Base-by-base conservation (phyloP, 192 early-diverging fungal species). In the Coemansia sp. region DNA sequence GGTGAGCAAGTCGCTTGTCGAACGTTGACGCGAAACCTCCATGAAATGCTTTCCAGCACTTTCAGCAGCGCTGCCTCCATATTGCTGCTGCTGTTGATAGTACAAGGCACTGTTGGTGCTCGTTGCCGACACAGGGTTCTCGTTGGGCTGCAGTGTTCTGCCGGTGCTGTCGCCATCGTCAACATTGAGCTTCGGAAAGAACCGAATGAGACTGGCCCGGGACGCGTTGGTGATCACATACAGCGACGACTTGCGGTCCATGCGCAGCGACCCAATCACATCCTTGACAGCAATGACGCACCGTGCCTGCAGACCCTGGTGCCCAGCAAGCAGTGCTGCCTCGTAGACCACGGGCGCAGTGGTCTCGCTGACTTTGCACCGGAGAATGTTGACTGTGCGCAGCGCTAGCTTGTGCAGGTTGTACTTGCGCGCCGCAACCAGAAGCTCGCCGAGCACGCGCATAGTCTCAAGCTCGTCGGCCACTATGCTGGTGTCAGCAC, bases 301-400 rank as follows among this genome's bases (percentile, higher is more conserved):
- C 16, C 80, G 76, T 9, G 80, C 76, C 61, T 91, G 90, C 63
- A 91, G 74, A 7, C 90, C 86, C 41, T 82, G 86, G 69, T 91
- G 88, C 32, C 89, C 85, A 3, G 89, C 89, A 0, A 87, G 83
- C 9, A 88, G 86, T 0, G 87, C 86, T 0, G 89, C 87, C 61
- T 91, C 90, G 54, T 81, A 91, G 13, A 91, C 80, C 59, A 91
- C 63, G 0, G 89, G 87, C 16, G 90, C 90, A 0, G 86, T 89
- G 2, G 79, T 73, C 64, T 84, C 88, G 63, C 81, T 86, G 3
- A 88, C 78, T 68, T 84, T 85, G 70, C 86, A 87, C 54, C 88
- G 90, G 19, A 91, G 82, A 11, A 87, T 78, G 39, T 85, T 86
- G 0, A 86, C 83, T 1, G 85, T 72, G 16, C 86, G 66, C 49